Evolutionary conservation across 2,329 filamentous ascomycete species (phyloP), one percentile per base, ranked within the genome.

Genomic region (Neospermospora avenae): DNA sequence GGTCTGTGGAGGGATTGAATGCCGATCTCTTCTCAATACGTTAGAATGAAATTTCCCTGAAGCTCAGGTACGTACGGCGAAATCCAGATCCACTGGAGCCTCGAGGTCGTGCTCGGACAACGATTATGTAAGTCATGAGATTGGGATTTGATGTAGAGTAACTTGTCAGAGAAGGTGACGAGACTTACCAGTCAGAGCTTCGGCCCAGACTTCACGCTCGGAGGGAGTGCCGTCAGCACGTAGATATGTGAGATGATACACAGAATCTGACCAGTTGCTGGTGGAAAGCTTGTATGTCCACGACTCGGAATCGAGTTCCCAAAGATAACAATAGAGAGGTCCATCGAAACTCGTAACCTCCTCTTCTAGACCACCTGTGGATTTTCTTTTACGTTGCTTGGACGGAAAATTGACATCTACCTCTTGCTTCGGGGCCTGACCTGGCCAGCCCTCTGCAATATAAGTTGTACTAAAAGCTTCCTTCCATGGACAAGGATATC

Each of bases 301-400:
- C 46, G 46, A 31, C 31, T 31, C 25, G 25, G 24, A 35, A 20
- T 51, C 46, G 16, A 51, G 28, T 31, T 31, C 28, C 28, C 28
- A 35, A 25, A 51, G 24, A 34, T 25, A 31, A 51, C 22, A 25
- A 22, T 51, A 11, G 24, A 20, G 24, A 51, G 25, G 25, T 51
- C 14, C 24, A 31, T 53, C 37, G 49, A 53, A 31, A 31, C 22
- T 53, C 49, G 14, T 41, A 31, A 28, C 3, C 49, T 28, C 28
- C 49, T 37, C 49, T 53, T 41, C 49, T 31, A 53, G 49, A 31
- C 20, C 49, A 18, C 39, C n/a, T 53, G 31, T 34, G 37, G 16
- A 53, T 53, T 41, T 41, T 22, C 49, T 31, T 53, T 39, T 53
- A 31, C 31, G 49, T 53, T 53, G 18, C 49, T 41, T 53, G 28